Base-by-base conservation (phyloP, 306 rosid genomes). In the Medicago ruthenica region DNA sequence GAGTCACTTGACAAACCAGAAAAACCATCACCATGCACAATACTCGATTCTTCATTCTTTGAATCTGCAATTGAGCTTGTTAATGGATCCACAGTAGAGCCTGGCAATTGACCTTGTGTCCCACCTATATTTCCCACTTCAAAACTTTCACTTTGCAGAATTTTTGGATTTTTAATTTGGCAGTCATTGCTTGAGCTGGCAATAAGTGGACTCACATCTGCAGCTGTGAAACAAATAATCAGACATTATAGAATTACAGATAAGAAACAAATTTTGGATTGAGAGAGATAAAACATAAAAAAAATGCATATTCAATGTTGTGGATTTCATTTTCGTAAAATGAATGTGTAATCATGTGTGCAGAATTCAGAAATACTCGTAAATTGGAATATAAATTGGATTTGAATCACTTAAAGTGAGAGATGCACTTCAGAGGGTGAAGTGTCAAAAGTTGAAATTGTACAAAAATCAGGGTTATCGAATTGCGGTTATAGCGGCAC, bases 141-240 rank as follows among this genome's bases (percentile, higher is more conserved):
- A 73, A 73, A 73, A 51, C 59, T 50, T 44, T 81, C 74, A 41
- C 39, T 67, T 71, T 39, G 76, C 24, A 51, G 65, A 76, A 22
- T 80, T 79, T 73, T 61, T 37, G 76, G 80, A 71, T 44, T 80
- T 71, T 80, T 80, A 67, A 63, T 60, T 51, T 79, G 85, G 84
- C 55, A 27, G 51, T 41, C 81, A 48, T 71, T 77, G 47, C 70
- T 59, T 67, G 84, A 71, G 74, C 79, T 64, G 50, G 22, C 81
- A 63, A 44, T 70, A 24, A 70, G 60, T 41, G 74, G 53, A 77
- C 76, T 78, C 58, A 4, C 42, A 66, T 79, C 91, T 75, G 85
- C 83, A 83, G 72, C 81, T 76, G 85, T 36, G 66, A 53, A 84
- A 53, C 47, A 11, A 27, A 70, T 36, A 60, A 80, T 64, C 9